Conservation (phyloP, 169 alveolate species). For the Cryptosporidium viatorum region DNA sequence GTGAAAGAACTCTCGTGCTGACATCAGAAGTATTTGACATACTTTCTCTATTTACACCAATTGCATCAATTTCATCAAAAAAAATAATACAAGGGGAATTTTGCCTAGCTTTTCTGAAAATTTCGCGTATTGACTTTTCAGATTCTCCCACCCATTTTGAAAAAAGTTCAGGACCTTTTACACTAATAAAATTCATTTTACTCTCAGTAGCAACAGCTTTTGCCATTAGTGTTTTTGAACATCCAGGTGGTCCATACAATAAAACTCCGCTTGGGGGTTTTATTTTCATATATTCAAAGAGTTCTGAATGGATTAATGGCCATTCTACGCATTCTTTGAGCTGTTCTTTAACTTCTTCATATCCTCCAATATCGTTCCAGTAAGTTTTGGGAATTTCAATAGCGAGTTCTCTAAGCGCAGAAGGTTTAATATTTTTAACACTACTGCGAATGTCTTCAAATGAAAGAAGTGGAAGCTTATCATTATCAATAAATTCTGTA, state of each 20-base stretch:
- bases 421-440: slow-evolving; percentile 75
- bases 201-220: slow-evolving; percentile 99
- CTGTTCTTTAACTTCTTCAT: slow-evolving; percentile 91
- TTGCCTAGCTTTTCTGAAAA: slow-evolving; percentile 95
- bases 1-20: slow-evolving; percentile 95
- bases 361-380: slow-evolving; percentile 99
- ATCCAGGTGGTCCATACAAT: slow-evolving; percentile 99
- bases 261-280: slow-evolving; percentile 96
- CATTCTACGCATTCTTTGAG: slow-evolving; percentile 96
- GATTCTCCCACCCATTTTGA: slow-evolving; percentile 99
- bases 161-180: slow-evolving; percentile 99
- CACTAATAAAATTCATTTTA: slow-evolving; percentile 96
- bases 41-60: slow-evolving; percentile 90
- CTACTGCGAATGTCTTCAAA: slow-evolving; percentile 59
- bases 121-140: slow-evolving; percentile 95
- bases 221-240: slow-evolving; percentile 99
- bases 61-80: slow-evolving; percentile 99
- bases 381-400: slow-evolving; percentile 94
- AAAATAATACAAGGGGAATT: slow-evolving; percentile 90
- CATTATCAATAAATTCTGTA: neutral
- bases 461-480: neutral
- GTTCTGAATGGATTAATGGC: slow-evolving; percentile 94
- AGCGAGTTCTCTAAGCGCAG: slow-evolving; percentile 84
- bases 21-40: slow-evolving; percentile 85
- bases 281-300: slow-evolving; percentile 88